Evolutionary conservation across 2,329 filamentous ascomycete genomes (phyloP), one percentile per base, ranked within the genome.

Genomic region (Diaporthe sp.): DNA sequence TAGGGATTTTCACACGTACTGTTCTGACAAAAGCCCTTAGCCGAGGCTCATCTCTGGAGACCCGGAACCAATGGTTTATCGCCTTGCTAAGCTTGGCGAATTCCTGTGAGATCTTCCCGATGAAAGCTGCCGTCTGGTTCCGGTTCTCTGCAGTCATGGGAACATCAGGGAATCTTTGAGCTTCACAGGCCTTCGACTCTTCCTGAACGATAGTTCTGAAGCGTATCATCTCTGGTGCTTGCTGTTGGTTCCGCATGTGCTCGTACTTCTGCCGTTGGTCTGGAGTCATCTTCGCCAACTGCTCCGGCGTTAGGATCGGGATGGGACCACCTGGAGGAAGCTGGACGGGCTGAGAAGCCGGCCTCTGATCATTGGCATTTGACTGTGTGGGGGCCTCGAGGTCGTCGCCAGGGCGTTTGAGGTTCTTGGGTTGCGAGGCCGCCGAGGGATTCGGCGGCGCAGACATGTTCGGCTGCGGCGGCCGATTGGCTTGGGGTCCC

Each of bases 381-480:
- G 75, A 71, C 81, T 84, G 68, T 57, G 77, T 65, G 58, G 78
- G 53, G 75, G 78, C 78, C 34, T 87, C 86, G n/a, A 77, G 78
- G 63, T 90, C 88, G 34, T 90, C 89, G 71, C 83, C 88, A 5
- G 88, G 83, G 1, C 89, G 87, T 82, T 91, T 91, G 58, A 89
- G 83, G 65, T 83, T 87, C 80, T 88, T 90, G 37, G 82, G 80
- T 12, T 82, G 81, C 7, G 84, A 77, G 2, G 84, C 84, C 12
- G 86, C 82, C 6, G 86, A 85, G 22, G 83, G 81, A 60, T 84
- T 84, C 6, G 84, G 82, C 44, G 82, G 80, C 42, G 84, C 81
- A 47, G 80, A 67, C 58, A 85, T 85, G 61, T 81, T 85, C 74
- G 82, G 85, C 70, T 78, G 81, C 8, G 79, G 75, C 28, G 80